Base-by-base conservation (phyloP, 306 rosid species). In the Prunus mira region DNA sequence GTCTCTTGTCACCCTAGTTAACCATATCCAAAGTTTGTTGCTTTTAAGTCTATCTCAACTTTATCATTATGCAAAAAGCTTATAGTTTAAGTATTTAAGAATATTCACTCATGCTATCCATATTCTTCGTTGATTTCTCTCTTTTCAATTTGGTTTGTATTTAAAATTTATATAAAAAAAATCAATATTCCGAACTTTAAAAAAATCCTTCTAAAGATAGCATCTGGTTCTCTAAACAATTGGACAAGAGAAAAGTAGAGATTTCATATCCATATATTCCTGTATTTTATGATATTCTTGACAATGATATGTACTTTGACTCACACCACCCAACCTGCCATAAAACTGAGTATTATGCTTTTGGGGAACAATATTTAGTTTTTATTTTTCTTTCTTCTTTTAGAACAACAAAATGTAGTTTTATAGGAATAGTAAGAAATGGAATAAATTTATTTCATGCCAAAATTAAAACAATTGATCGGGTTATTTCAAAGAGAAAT, bases 221-320 rank as follows among this genome's bases (percentile, higher is more conserved):
- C 32, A 71, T 71, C 51, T 1, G 7, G 32, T 32, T 32, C 72
- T 67, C 17, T 7, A 20, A 32, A n/a, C 7, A 15, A 49, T n/a
- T 12, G 51, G 45, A 12, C n/a, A 34, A 3, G 17, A 55, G 15
- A 20, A 72, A 14, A 20, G 12, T 22, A 12, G 25, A n/a, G 12
- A 6, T n/a, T 12, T 3, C 3, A 71, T 54, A 32, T 51, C 43
- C 64, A 28, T 19, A 10, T 38, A 56, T 56, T 55, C 66, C 25
- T 22, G 11, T n/a, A 34, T n/a, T 71, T 12, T 54, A 58, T 70
- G 32, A 70, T 70, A 32, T 71, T 71, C 75, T 32, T 12, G 32
- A 71, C 49, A 71, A 24, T 25, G 58, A 49, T 15, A 6, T 24
- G 73, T 34, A 46, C 28, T 70, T 10, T 5, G 46, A 72, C 22